Base-by-base conservation (phyloP, 2,329 filamentous ascomycete species). In the Dactylonectria estremocensis region DNA sequence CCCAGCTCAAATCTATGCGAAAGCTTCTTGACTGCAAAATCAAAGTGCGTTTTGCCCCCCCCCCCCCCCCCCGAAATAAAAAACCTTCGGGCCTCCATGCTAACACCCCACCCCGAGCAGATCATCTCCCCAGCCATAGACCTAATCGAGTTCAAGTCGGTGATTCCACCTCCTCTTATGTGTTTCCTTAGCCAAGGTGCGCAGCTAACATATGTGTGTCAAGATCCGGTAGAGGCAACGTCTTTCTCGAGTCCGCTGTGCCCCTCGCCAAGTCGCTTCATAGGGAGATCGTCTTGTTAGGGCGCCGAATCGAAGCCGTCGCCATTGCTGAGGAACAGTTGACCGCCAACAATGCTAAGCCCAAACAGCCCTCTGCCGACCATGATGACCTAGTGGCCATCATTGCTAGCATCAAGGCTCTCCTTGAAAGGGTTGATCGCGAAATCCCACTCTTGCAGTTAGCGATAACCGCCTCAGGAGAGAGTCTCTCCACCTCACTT, bases 401-500 rank as follows among this genome's bases (percentile, higher is more conserved):
- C 70, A 89, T 95, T 59, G 78, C 83, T 11, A 93, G 95, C 52
- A 95, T 97, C 76, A 93, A 91, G 77, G 86, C 83, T 13, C 83
- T 99, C 3, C 86, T 98, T 2, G 83, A 84, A 11, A 90, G 92
- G 9, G 97, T 99, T 69, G 95, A 98, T 79, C 92, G 96, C 79
- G 93, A 95, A 13, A 94, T 98, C 11, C 95, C 95, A 0, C 85
- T 97, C 3, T 92, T 99, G 78, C 97, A 96, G 74, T 86, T 99
- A 31, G 96, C 96, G 62, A 97, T 99, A 71, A 96, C 94, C 2
- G 95, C 95, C 1, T 98, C 95, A 1, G 96, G 96, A 0, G 95
- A 95, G 63, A 97, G 90, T 65, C 85, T 98, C 33, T 94, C 93
- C 0, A 93, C 93, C 0, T 91, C 90, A 3, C 84, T 98, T 31